Conservation (phyloP, 2,329 filamentous ascomycete genomes). For the Ophiostoma tasmaniense region DNA sequence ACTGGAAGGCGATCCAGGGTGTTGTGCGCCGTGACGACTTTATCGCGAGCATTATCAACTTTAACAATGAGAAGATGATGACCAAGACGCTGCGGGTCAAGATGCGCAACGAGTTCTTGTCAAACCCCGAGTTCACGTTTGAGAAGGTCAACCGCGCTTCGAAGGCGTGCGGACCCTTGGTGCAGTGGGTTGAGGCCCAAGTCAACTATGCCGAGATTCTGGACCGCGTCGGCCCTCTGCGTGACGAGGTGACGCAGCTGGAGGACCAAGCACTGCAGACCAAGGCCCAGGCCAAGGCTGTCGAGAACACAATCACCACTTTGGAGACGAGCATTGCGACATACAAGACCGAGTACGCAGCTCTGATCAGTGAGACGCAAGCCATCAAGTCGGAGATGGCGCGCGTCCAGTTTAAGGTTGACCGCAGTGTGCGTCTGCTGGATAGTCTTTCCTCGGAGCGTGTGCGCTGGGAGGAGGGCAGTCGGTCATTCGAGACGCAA, state of each 20-base stretch:
- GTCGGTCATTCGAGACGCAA: conserved; percentile 95
- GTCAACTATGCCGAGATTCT: conserved; percentile 97
- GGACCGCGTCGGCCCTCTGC: conserved; percentile 83
- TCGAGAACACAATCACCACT: conserved; percentile 74
- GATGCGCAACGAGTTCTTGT: conserved; percentile 89
- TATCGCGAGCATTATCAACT: conserved; percentile 94
- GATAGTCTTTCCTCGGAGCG: conserved; percentile 93
- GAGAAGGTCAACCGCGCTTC: conserved; percentile 93
- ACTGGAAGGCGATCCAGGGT: conserved; percentile 85
- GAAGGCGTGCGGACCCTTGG: conserved; percentile 91
- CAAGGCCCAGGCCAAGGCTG: conserved; percentile 85
- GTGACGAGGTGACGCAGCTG: conserved; percentile 78
- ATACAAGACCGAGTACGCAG: conserved; percentile 94
- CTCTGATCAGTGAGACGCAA: conserved; percentile 92
- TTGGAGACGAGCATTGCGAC: conserved; percentile 86
- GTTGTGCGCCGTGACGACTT: conserved; percentile 92
- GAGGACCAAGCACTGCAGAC: conserved; percentile 86
- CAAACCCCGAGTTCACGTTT: conserved; percentile 90
- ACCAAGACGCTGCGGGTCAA: conserved; percentile 70
- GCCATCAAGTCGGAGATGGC: conserved; percentile 97
- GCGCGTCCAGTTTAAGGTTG: conserved; percentile 94
- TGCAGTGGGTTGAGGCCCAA: conserved; percentile 95
- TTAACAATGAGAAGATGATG: conserved; percentile 94
- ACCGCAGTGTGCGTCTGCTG: conserved; percentile 86
- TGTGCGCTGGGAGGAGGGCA: conserved; percentile 89